Evolutionary conservation across 2,329 filamentous ascomycete species (phyloP), one percentile per base, ranked within the genome.

Genomic region (Cladobotryum mycophilum): DNA sequence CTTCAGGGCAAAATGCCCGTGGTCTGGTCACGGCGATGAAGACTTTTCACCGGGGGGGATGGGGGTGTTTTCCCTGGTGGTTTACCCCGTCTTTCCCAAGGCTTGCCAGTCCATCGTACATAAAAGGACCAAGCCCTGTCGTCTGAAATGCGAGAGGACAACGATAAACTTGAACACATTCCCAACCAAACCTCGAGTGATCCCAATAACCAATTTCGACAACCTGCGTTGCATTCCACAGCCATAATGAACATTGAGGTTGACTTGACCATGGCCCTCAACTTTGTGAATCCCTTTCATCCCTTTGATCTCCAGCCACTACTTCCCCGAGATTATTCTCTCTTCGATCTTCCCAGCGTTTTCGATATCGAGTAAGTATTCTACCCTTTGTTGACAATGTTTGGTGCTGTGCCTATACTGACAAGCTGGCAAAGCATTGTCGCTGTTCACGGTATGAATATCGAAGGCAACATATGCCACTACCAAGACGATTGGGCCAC

Each of bases 381-480:
- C 1, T 1, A 8, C 8, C 13, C 11, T 14, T 25, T 5, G 5
- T 46, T 46, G n/a, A 49, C 46, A 33, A 5, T 11, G 3, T 20
- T 6, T 15, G 15, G 41, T 12, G 36, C 6, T 17, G 36, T n/a
- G 13, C 13, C 36, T 12, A 38, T 38, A 9, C 36, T 38, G 2
- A 38, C 13, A 38, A n/a, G 7, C 5, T 38, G 4, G 14, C 14
- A 38, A n/a, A 53, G 51, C 33, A 42, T 53, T 35, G 37, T 53
- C 33, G 20, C 42, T 18, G 5, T 53, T 12, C 51, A 48, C 20
- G 46, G 51, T 22, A 46, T 53, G 45, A 53, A 53, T 11, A 53
- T 53, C 8, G 51, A 53, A 36, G 41, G 25, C 18, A 45, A 18
- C 2, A 18, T 45, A 17, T 15, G 12, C 34, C n/a, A 49, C 8